phyloP scores from a whole-genome alignment of 2,329 filamentous ascomycete genomes.

The Aspergillus fijiensis region DNA sequence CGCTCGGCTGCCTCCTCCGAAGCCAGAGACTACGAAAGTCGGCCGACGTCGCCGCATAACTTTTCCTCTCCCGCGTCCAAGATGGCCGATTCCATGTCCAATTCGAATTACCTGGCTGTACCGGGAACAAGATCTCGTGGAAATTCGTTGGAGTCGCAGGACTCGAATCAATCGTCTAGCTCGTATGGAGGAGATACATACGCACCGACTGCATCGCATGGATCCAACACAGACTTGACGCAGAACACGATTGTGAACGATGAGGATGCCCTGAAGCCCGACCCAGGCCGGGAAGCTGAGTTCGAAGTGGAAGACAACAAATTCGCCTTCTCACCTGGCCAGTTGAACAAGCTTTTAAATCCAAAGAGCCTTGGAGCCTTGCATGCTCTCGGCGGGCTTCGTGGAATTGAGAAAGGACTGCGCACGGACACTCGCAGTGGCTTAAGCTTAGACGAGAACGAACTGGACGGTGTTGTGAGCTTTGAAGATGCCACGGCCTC shows the following conservation, averaged over 20 bases:
- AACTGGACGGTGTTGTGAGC: conserved; percentile 61
- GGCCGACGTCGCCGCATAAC: conserved; percentile 67
- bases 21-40: conserved; percentile 53
- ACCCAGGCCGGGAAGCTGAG: conserved; percentile 69
- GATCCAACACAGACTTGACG: conserved; percentile 44
- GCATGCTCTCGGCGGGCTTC: conserved; percentile 70
- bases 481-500: conserved; percentile 62
- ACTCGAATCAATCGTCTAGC: conserved; percentile 53
- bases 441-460: conserved; percentile 67
- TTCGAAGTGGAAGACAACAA: conserved; percentile 67
- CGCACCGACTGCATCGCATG: conserved; percentile 45
- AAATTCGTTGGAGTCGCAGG: conserved; percentile 64
- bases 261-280: conserved; percentile 64
- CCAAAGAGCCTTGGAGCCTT: conserved; percentile 76
- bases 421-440: conserved; percentile 64
- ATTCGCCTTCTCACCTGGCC: conserved; percentile 72
- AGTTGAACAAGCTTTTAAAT: conserved; percentile 73
- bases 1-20: conserved; percentile 59
- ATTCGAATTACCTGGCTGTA: conserved; percentile 61
- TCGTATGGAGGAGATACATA: conserved; percentile 57
- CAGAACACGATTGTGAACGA: conserved; percentile 57
- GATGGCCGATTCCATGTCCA: conserved; percentile 50
- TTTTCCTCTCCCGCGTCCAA: conserved; percentile 61
- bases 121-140: conserved; percentile 63
- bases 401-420: conserved; percentile 71